These are phyloP conservation scores for Globisporangium apiculatum DNA, from an alignment of 352 stramenopile species.

Conservation along the genomic window DNA sequence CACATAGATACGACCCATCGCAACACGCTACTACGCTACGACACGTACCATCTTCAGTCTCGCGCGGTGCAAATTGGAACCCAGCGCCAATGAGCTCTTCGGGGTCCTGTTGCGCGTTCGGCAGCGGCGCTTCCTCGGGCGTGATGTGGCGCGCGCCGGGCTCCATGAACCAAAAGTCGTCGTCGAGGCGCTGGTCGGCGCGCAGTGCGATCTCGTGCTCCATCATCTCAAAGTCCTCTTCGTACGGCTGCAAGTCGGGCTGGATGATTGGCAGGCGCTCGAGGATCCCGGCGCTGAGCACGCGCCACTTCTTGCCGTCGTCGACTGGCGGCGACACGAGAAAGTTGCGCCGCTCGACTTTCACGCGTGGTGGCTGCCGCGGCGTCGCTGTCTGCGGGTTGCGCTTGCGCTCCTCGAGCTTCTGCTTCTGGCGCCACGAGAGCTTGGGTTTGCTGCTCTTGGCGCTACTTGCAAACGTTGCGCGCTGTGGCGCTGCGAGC, in stretches of 20 bases:
- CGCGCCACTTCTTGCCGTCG: conserved; percentile 78
- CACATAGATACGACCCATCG: no score
- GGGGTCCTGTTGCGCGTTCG: conserved; percentile 47
- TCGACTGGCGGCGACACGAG: conserved; percentile 38
- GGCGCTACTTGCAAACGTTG: conserved; percentile 32
- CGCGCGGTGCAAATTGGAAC: conserved; percentile 67
- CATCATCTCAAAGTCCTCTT: conserved; percentile 67
- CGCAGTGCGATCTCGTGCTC: conserved; percentile 71
- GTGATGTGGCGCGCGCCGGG: conserved; percentile 60
- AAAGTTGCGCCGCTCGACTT: conserved; percentile 50
- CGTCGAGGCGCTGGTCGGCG: conserved; percentile 68
- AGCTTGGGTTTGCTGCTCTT: conserved; percentile 34
- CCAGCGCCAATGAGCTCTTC: conserved; percentile 68
- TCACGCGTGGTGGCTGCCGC: conserved; percentile 41
- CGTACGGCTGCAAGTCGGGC: conserved; percentile 67
- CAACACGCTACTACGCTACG: neutral
- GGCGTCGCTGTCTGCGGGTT: conserved; percentile 23
- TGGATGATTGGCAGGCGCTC: conserved; percentile 73
- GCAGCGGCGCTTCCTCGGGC: conserved; percentile 64
- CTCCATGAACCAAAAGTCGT: conserved; percentile 86
- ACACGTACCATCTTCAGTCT: conserved; percentile 52
- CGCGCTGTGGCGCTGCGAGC: conserved; percentile 19
- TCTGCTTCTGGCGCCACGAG: conserved; percentile 68
- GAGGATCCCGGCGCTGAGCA: conserved; percentile 64
- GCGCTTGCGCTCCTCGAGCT: conserved; percentile 37